Evolutionary conservation across 805 yeast species (phyloP), one percentile per base, ranked within the genome.

Genomic region (Cyberlindnera mycetangii): DNA sequence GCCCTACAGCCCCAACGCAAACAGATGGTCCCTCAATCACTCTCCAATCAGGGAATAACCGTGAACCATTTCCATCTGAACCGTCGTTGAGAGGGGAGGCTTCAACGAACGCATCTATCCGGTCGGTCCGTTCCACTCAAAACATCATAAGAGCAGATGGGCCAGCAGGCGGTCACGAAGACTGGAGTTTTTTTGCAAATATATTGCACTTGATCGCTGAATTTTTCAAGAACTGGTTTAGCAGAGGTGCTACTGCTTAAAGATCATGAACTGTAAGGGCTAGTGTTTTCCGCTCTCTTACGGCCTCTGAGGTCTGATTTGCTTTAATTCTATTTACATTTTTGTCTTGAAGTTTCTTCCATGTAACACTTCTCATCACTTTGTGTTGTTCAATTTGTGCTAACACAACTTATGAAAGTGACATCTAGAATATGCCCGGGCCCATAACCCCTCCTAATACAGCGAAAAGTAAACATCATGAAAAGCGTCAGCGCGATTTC

Each of bases 141-240:
- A 20, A 14, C 4, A 4, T 35, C 4, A 22, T n/a, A 15, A 9
- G 15, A 22, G 20, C 5, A 22, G 30, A 16, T 8, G 30, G 15
- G 5, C 16, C 24, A 25, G 25, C 18, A 15, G 22, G 32, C 6
- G 11, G 22, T 18, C 37, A 30, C 8, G 42, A 40, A 16, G 44
- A 39, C 19, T 35, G 45, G 45, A 31, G 31, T 24, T 47, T 59
- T 47, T 50, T 57, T 34, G 53, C 54, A 0, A 50, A 53, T 0
- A n/a, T 59, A 3, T 19, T 59, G 12, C 58, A 52, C 11, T 11
- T 58, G 16, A 56, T 59, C 25, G 47, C 55, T 3, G 45, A 56
- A 24, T 56, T 59, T 46, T 57, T 59, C 48, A 43, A 48, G 32
- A 41, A 51, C 10, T 59, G 61, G 61, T 55, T 55, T 38, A 22